Evolutionary conservation across 306 rosid genomes (phyloP).

Genomic region (Cajanus cajan): DNA sequence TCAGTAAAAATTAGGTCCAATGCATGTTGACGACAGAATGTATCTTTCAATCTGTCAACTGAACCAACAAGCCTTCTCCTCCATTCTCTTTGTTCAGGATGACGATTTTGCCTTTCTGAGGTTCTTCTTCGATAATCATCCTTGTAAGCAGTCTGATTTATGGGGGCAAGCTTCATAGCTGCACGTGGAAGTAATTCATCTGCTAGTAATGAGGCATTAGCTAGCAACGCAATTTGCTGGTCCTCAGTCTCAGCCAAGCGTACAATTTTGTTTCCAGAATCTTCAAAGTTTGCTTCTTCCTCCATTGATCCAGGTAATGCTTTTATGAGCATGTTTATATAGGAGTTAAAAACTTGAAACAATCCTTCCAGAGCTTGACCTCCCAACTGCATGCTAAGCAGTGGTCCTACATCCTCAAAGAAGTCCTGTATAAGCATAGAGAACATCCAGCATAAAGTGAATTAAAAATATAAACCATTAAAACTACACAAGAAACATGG

Average conservation of each 20-base stretch:
- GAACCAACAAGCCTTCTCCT: slow-evolving; percentile 82
- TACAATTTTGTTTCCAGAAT: slow-evolving; percentile 78
- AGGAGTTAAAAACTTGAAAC: slow-evolving; percentile 86
- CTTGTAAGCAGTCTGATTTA: slow-evolving; percentile 54
- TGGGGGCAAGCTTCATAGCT: slow-evolving; percentile 89
- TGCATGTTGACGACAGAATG: slow-evolving; percentile 95
- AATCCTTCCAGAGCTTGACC: slow-evolving; percentile 94
- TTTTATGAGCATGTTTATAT: slow-evolving; percentile 73
- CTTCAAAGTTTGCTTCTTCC: slow-evolving; percentile 86
- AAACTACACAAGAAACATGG: slow-evolving; percentile 23
- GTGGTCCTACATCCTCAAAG: slow-evolving; percentile 97
- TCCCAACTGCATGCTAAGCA: slow-evolving; percentile 98
- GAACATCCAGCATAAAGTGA: slow-evolving; percentile 29
- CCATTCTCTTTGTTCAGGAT: slow-evolving; percentile 99
- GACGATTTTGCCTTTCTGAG: slow-evolving; percentile 90
- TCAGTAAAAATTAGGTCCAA: slow-evolving; percentile 91
- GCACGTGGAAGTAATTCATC: slow-evolving; percentile 98
- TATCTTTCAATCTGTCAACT: slow-evolving; percentile 85
- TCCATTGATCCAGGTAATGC: slow-evolving; percentile 95
- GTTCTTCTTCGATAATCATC: slow-evolving; percentile 74
- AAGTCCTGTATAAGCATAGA: slow-evolving; percentile 69
- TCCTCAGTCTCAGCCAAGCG: slow-evolving; percentile 90
- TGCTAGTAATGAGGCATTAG: slow-evolving; percentile 91
- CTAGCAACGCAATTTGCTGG: slow-evolving; percentile 97
- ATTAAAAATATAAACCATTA: slow-evolving; percentile 10